phyloP scores from a whole-genome alignment of 768 basidiomycete species.

The Agrocybe praecox region DNA sequence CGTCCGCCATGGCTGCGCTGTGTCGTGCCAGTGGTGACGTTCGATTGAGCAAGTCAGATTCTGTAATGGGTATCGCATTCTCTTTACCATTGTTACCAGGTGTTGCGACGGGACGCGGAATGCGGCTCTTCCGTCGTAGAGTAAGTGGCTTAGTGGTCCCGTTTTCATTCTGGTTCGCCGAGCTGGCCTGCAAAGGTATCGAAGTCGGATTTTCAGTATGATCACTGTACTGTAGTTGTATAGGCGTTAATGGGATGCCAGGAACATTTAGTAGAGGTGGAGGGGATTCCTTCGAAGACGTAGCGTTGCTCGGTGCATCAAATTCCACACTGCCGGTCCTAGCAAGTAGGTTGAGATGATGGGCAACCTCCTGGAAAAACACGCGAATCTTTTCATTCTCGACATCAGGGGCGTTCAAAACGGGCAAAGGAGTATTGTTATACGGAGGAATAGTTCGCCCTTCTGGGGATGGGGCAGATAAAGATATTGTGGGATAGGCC shows the following conservation, averaged over 20 bases:
- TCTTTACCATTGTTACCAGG: conserved; percentile 52
- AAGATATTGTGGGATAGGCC: conserved; percentile 19
- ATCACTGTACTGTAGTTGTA: neutral
- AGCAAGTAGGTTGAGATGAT: conserved; percentile 73
- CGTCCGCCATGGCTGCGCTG: conserved; percentile 11
- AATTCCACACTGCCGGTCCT: conserved; percentile 31
- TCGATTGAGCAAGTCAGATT: conserved; percentile 20
- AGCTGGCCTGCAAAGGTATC: neutral
- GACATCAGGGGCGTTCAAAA: conserved; percentile 65
- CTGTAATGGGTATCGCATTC: conserved; percentile 37
- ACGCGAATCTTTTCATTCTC: conserved; percentile 77
- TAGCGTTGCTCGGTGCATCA: neutral
- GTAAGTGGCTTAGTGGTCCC: conserved; percentile 43
- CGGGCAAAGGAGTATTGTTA: conserved; percentile 33
- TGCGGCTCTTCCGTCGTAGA: conserved; percentile 36
- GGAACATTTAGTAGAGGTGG: conserved; percentile 3
- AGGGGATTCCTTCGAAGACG: conserved; percentile 5
- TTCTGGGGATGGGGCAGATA: conserved; percentile 23
- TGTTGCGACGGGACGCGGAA: conserved; percentile 23
- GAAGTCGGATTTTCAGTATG: neutral
- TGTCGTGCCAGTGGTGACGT: conserved; percentile 20
- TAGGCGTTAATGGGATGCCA: neutral
- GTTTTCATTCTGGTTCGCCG: neutral
- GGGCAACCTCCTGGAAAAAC: conserved; percentile 85
- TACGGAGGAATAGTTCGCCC: neutral